phyloP scores from a whole-genome alignment of 139 green algal species.

The Tetradesmus obliquus region DNA sequence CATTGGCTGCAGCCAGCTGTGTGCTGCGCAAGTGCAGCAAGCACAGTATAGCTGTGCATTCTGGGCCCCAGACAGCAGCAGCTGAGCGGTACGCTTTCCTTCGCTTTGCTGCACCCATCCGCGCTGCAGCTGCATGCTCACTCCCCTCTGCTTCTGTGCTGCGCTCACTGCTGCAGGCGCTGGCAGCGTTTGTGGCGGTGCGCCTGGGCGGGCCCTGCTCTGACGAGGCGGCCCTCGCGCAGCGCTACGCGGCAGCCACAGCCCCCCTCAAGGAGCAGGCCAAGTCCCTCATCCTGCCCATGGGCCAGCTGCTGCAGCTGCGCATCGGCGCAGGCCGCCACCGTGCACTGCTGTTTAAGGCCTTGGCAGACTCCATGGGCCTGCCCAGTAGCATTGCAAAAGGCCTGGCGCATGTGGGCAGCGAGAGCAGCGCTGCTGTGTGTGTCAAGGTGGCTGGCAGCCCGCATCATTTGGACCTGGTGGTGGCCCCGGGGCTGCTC shows the following conservation, averaged over 20 bases:
- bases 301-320: conserved; percentile 63
- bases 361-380: conserved; percentile 74
- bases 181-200: conserved; percentile 59
- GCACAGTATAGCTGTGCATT: background rate
- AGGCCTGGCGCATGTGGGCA: conserved; percentile 41
- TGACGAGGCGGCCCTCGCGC: conserved; percentile 21
- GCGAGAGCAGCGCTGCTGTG: conserved; percentile 43
- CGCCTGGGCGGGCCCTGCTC: conserved; percentile 60
- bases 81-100: background rate
- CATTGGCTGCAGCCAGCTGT: background rate
- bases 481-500: conserved; percentile 59
- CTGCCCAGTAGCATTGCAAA: conserved; percentile 73
- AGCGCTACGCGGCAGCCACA: conserved; percentile 19
- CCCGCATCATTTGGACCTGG: conserved; percentile 68
- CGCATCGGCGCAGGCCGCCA: conserved; percentile 72
- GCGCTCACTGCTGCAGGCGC: conserved; percentile 47
- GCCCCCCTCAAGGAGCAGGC: conserved; percentile 41
- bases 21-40: background rate
- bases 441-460: background rate
- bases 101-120: background rate
- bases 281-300: conserved; percentile 62
- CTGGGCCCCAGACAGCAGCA: background rate
- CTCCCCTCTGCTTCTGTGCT: background rate
- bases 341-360: conserved; percentile 90
- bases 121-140: no score